phyloP scores from a whole-genome alignment of 2,329 filamentous ascomycete genomes.

The Phoma sp. region DNA sequence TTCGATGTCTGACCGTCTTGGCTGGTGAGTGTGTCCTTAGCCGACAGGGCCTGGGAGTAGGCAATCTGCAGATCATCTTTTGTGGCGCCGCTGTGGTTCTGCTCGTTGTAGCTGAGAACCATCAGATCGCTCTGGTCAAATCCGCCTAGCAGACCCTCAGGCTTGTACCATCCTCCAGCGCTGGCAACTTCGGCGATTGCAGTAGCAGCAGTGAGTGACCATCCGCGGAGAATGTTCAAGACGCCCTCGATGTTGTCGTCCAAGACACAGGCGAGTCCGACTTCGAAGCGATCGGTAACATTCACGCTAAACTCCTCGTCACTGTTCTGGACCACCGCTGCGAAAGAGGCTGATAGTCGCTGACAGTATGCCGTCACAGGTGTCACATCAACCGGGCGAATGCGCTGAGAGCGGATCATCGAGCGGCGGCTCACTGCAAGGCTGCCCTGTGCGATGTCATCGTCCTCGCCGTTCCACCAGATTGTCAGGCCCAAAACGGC shows the following conservation, averaged over 20 bases:
- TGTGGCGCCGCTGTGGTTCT: slow-evolving; percentile 57
- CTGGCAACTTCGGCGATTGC: slow-evolving; percentile 84
- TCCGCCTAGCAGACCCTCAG: slow-evolving; percentile 64
- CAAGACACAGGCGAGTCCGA: slow-evolving; percentile 81
- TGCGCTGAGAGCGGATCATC: slow-evolving; percentile 49
- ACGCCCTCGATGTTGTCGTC: slow-evolving; percentile 82
- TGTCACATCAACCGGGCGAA: slow-evolving; percentile 58
- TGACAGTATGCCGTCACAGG: slow-evolving; percentile 75
- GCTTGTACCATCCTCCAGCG: slow-evolving; percentile 81
- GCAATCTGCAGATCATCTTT: slow-evolving; percentile 80
- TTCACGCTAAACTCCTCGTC: slow-evolving; percentile 77
- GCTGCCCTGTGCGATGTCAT: slow-evolving; percentile 52
- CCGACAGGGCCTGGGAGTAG: slow-evolving; percentile 73
- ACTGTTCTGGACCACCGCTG: slow-evolving; percentile 68
- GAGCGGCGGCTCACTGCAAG: slow-evolving; percentile 56
- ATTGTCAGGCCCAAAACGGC: slow-evolving; percentile 81
- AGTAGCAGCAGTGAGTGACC: slow-evolving; percentile 81
- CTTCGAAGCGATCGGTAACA: slow-evolving; percentile 75
- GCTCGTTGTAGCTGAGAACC: slow-evolving; percentile 70
- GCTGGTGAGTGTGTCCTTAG: slow-evolving; percentile 53
- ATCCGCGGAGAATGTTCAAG: slow-evolving; percentile 75
- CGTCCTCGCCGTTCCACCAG: slow-evolving; percentile 87
- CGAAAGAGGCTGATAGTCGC: slow-evolving; percentile 75
- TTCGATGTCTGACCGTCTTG: slow-evolving; percentile 39
- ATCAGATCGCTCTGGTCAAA: slow-evolving; percentile 86